Conservation (phyloP, 2,329 filamentous ascomycete genomes). For the Chalaropsis thielavioides region DNA sequence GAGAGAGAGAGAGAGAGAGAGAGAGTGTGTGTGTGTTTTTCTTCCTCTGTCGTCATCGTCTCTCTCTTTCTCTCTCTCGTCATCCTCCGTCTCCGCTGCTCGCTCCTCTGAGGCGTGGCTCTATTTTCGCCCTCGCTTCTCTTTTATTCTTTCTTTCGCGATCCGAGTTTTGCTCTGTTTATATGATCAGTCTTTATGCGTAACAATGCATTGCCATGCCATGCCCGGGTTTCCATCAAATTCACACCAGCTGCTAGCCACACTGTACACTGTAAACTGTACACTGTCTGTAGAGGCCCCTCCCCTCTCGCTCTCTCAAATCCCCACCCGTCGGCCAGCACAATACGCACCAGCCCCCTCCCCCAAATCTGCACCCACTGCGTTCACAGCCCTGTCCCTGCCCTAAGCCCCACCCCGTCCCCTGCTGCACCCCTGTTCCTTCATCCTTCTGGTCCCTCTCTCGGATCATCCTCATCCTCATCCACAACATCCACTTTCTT, state of each 20-base stretch:
- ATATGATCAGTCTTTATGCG: not conserved
- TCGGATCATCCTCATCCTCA: not conserved
- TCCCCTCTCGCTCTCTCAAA: too few species aligned
- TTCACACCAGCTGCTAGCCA: not conserved
- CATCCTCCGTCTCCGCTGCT: not conserved
- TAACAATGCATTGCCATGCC: not conserved
- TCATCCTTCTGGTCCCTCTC: not conserved
- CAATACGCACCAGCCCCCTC: not conserved
- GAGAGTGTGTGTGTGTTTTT: too few species aligned
- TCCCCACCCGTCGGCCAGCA: not conserved
- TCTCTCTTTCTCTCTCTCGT: not conserved
- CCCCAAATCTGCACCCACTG: not conserved
- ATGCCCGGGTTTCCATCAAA: not conserved
- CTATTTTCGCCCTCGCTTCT: not conserved
- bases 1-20: too few species aligned
- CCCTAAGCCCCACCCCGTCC: not conserved
- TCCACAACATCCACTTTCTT: not conserved
- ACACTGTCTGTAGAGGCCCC: too few species aligned
- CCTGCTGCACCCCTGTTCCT: not conserved
- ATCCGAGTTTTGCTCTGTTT: not conserved
- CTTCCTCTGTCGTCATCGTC: not conserved
- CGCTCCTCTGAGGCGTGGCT: not conserved
- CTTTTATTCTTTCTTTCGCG: not conserved
- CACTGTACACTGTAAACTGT: too few species aligned
- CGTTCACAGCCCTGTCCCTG: not conserved